These are phyloP conservation scores for Paracamarosporium sp. DNA, from an alignment of 2,329 filamentous ascomycete species.

Conservation along the genomic window DNA sequence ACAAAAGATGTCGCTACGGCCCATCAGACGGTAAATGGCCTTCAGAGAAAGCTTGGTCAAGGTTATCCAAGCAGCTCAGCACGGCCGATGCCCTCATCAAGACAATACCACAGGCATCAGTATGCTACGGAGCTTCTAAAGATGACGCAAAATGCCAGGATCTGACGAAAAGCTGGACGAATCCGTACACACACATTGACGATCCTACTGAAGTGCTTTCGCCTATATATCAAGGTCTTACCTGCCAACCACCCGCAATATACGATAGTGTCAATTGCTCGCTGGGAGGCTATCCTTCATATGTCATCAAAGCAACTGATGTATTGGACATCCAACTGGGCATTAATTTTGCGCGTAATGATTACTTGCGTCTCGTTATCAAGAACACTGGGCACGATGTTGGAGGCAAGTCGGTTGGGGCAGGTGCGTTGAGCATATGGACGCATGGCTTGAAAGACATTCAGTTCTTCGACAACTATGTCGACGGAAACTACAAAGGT, in stretches of 20 bases:
- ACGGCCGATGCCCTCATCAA: slow-evolving; percentile 25
- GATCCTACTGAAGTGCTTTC: slow-evolving; percentile 35
- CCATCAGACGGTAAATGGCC: slow-evolving; percentile 33
- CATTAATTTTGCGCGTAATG: slow-evolving; percentile 36
- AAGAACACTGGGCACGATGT: slow-evolving; percentile 43
- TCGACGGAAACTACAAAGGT: slow-evolving; percentile 34
- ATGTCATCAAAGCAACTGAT: slow-evolving; percentile 29
- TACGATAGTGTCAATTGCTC: slow-evolving; percentile 30
- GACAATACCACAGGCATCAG: slow-evolving; percentile 26
- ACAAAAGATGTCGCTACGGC: slow-evolving; percentile 26
- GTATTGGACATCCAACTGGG: slow-evolving; percentile 34
- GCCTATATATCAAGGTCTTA: slow-evolving; percentile 36
- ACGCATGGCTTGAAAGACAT: slow-evolving; percentile 39
- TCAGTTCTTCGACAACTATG: slow-evolving; percentile 28
- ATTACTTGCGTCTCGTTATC: slow-evolving; percentile 35
- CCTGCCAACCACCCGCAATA: slow-evolving; percentile 30
- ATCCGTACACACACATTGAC: slow-evolving; percentile 27
- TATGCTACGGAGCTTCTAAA: slow-evolving; percentile 27
- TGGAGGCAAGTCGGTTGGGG: slow-evolving; percentile 31
- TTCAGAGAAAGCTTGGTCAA: slow-evolving; percentile 28
- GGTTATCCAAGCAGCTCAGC: slow-evolving; percentile 29
- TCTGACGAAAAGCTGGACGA: slow-evolving; percentile 25
- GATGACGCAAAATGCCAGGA: slow-evolving; percentile 29
- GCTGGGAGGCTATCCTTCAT: slow-evolving; percentile 34
- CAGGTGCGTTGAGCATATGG: slow-evolving; percentile 35